Conservation (phyloP, 2,329 filamentous ascomycete genomes). For the Diaporthe ampelina region DNA sequence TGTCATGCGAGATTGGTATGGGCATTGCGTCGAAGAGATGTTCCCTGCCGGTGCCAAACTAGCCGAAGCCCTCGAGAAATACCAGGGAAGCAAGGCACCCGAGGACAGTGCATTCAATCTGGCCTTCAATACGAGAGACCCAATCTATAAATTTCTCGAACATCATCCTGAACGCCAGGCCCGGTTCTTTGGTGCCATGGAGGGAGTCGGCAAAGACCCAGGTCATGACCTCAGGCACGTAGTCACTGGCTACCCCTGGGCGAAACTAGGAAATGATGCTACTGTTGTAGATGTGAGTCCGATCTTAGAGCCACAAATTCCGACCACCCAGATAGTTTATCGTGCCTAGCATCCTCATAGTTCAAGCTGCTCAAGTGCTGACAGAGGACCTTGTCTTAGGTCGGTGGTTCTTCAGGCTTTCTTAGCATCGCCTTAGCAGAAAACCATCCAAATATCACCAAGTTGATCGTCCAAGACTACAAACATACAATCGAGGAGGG, state of each 20-base stretch:
- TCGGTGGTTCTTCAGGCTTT: constrained; percentile 12
- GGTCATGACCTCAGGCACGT: constrained; percentile 17
- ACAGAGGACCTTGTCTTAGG: neutral
- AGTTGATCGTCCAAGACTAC: neutral
- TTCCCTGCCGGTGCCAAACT: constrained; percentile 17
- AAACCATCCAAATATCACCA: constrained; percentile 2
- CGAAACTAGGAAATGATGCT: neutral
- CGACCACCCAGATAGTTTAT: neutral
- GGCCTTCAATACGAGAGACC: constrained; percentile 12
- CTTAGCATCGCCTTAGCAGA: constrained; percentile 14
- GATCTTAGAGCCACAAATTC: neutral
- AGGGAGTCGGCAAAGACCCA: constrained; percentile 9
- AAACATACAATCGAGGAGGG: constrained; percentile 7
- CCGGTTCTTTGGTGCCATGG: constrained; percentile 11
- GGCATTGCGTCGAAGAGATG: constrained; percentile 14
- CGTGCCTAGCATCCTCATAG: too few relatives aligned
- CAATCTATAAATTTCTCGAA: constrained; percentile 15
- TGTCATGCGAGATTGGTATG: constrained; percentile 14
- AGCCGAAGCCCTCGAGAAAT: constrained; percentile 19
- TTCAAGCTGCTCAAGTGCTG: neutral
- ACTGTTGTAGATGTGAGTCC: constrained; percentile 15
- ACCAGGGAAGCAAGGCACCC: constrained; percentile 18
- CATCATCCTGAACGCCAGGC: constrained; percentile 6
- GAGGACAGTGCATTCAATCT: constrained; percentile 8
- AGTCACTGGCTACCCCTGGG: constrained; percentile 14